Conservation (phyloP, 305 asterid genomes). For the Fraxinus sp. region DNA sequence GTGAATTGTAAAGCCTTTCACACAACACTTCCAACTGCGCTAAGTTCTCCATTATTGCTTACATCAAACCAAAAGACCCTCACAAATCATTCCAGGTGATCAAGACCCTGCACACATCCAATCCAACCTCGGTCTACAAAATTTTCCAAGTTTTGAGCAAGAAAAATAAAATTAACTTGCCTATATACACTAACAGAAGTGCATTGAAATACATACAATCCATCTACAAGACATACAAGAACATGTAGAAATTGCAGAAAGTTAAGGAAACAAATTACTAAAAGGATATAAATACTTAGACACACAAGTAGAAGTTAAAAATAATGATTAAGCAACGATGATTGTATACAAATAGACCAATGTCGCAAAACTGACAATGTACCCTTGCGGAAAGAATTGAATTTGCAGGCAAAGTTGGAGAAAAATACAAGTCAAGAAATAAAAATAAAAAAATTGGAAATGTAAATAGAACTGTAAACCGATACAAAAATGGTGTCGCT, state of each 20-base stretch:
- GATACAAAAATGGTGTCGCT: slow-evolving; percentile 18
- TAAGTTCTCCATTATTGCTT: slow-evolving; percentile 84
- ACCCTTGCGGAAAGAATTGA: slow-evolving; percentile 32
- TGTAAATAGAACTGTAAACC: slow-evolving; percentile 35
- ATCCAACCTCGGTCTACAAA: slow-evolving; percentile 78
- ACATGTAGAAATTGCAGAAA: slow-evolving; percentile 20
- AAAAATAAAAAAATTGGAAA: slow-evolving; percentile 34
- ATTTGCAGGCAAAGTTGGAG: slow-evolving; percentile 33
- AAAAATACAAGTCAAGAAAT: slow-evolving; percentile 29
- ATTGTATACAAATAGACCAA: slow-evolving; percentile 32
- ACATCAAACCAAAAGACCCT: slow-evolving; percentile 42
- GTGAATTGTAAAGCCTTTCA: slow-evolving; percentile 96
- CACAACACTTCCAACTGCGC: slow-evolving; percentile 95
- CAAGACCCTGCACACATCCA: slow-evolving; percentile 67
- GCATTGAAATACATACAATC: slow-evolving; percentile 32
- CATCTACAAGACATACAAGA: slow-evolving; percentile 15
- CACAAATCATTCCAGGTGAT: slow-evolving; percentile 52
- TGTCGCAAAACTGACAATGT: slow-evolving; percentile 30
- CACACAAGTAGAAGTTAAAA: slow-evolving; percentile 21
- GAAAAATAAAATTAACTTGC: background rate
- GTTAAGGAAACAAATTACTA: slow-evolving; percentile 17
- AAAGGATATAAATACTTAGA: slow-evolving; percentile 20
- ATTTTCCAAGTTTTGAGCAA: slow-evolving; percentile 34
- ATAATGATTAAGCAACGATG: slow-evolving; percentile 24
- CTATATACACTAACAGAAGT: slow-evolving; percentile 1